Evolutionary conservation across 306 rosid species (phyloP).

Genomic region (Adenanthera pavonina): DNA sequence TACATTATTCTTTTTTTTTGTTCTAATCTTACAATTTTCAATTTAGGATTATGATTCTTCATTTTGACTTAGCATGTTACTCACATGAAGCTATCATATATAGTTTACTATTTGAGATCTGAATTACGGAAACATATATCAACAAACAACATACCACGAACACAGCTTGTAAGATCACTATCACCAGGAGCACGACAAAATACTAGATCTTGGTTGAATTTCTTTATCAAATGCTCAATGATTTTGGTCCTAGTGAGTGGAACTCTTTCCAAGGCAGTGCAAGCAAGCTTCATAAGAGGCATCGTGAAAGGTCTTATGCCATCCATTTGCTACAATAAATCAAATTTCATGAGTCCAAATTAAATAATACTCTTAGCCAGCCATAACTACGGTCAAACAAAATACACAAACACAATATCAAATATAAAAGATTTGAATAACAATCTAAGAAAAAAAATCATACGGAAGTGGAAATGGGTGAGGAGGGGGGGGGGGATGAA

Average conservation of each 20-base stretch:
- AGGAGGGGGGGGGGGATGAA: neutral
- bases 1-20: neutral
- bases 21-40: neutral
- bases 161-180: conserved; percentile 61
- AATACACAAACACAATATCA: conserved; percentile 9
- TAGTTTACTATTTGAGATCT: neutral
- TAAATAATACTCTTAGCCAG: conserved; percentile 17
- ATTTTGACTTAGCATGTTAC: conserved; percentile 18
- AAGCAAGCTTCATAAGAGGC: conserved; percentile 97
- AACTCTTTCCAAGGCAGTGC: conserved; percentile 93
- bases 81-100: neutral
- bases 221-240: conserved; percentile 75
- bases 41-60: conserved; percentile 11
- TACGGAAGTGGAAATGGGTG: conserved; percentile 5
- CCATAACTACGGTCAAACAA: conserved; percentile 19
- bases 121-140: neutral
- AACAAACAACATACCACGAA: conserved; percentile 67
- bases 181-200: conserved; percentile 87
- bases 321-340: conserved; percentile 68
- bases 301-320: conserved; percentile 94
- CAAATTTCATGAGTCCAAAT: neutral
- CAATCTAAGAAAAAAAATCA: neutral
- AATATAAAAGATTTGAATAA: neutral
- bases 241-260: conserved; percentile 81
- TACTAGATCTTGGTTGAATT: conserved; percentile 85